Evolutionary conservation across 495 filamentous ascomycete genomes (phyloP), one percentile per base, ranked within the genome.

Genomic region (Daldinia concentrica): DNA sequence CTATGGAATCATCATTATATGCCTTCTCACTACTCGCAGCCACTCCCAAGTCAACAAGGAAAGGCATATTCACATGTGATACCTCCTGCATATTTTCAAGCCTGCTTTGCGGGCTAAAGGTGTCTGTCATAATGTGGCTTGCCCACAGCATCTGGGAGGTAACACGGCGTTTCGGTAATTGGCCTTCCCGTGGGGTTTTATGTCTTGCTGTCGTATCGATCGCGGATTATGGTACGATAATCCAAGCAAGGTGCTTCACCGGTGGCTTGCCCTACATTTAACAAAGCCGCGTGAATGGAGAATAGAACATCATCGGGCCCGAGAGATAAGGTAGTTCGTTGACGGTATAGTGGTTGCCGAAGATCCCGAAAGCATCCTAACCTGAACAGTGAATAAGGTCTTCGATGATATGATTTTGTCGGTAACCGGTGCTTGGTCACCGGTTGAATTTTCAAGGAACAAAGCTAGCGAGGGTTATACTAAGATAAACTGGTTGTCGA

Each of bases 101-200:
- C 50, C 12, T 9, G 17, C 5, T 52, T 8, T 45, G n/a, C 27
- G 43, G 41, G 14, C 19, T 51, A 51, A 48, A 27, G 29, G 55
- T 15, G 22, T 58, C 32, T 15, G 30, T 27, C 29, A 36, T 34
- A 30, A 58, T 37, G 54, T 66, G 63, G 54, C 63, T 66, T 58
- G 54, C 41, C 27, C 11, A 36, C 55, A 43, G 52, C 63, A 41
- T n/a, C 29, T 43, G 24, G 34, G 3, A 39, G 26, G 64, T 60
- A 17, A 66, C 64, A 60, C 56, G 29, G 24, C 27, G 36, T 66
- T 36, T 60, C 64, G 56, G 64, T 37, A 66, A 2, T 60, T 36
- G 4, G 19, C 7, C 24, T 34, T 54, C 30, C 64, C 64, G 64
- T 41, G 27, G 19, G 27, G 14, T 26, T 58, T 22, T 27, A 58